Percentiles rank a stretch among this genome's conserved stretches.
These are phyloP conservation scores for Penicillium canescens DNA, from an alignment of 495 filamentous ascomycete species.

Conservation along the genomic window DNA sequence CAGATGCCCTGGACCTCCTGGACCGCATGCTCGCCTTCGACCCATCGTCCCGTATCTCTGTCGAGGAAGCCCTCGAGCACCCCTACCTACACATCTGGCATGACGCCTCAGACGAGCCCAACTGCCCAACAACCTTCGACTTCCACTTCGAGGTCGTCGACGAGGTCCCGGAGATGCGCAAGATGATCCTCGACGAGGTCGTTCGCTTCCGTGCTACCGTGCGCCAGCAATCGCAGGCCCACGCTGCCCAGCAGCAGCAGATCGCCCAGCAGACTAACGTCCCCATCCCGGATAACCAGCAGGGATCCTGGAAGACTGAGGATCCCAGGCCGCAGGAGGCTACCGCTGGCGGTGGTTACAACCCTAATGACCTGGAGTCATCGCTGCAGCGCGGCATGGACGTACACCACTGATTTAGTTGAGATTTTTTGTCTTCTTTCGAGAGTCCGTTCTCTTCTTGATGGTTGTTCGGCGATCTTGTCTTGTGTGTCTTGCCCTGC, in stretches of 20 bases:
- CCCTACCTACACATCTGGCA: slow-evolving; percentile 98
- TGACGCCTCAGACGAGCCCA: slow-evolving; percentile 92
- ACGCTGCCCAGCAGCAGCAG: slow-evolving; percentile 42
- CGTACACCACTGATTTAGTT: slow-evolving; percentile 37
- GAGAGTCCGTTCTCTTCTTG: neutral
- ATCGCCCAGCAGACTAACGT: slow-evolving; percentile 53
- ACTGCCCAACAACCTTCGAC: slow-evolving; percentile 91
- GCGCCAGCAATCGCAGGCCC: slow-evolving; percentile 61
- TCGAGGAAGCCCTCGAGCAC: slow-evolving; percentile 93
- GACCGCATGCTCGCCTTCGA: slow-evolving; percentile 98
- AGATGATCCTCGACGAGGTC: slow-evolving; percentile 96
- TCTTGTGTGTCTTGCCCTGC: slow-evolving; percentile 6
- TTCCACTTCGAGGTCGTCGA: slow-evolving; percentile 97
- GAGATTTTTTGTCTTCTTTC: neutral
- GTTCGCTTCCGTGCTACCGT: slow-evolving; percentile 75
- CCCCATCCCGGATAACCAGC: slow-evolving; percentile 70
- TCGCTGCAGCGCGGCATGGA: slow-evolving; percentile 84
- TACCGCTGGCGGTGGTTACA: slow-evolving; percentile 47
- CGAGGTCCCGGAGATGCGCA: slow-evolving; percentile 88
- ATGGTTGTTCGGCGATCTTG: slow-evolving; percentile 7
- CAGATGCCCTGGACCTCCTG: slow-evolving; percentile 90
- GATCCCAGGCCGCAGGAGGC: slow-evolving; percentile 88
- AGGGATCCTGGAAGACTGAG: slow-evolving; percentile 72
- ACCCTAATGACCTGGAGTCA: slow-evolving; percentile 68
- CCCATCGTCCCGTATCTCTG: slow-evolving; percentile 84